Base-by-base conservation (phyloP, 345 rosid genomes). In the Pistacia atlantica region DNA sequence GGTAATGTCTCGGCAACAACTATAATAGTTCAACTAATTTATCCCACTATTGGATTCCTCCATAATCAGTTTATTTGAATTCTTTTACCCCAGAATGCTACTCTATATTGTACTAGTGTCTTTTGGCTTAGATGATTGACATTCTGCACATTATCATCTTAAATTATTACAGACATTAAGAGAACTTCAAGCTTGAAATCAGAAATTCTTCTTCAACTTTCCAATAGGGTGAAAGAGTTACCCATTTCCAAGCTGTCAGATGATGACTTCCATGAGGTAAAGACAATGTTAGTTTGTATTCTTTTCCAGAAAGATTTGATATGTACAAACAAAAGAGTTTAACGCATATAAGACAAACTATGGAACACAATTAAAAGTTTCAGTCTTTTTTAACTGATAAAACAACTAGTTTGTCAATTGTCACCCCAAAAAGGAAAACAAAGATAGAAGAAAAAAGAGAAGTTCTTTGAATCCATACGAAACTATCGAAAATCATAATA, bases 181-280 rank as follows among this genome's bases (percentile, higher is more conserved):
- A 84, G 65, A 68, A 58, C 56, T 56, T 64, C 78, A 73, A 18
- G 70, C 16, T 20, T 22, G 38, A 75, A 65, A 52, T 14, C 58
- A 16, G 87, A 75, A 63, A 54, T 86, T 75, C 79, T 84, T 55
- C 84, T 86, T 67, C 79, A 78, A 80, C 79, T 87, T 57, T 84
- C 78, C 10, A 79, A 77, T 78, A 72, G 74, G 76, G 65, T 73
- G 33, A 70, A 80, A 52, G 89, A 82, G 64, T 62, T 88, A 35
- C 76, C 80, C 25, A 72, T 84, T 62, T 71, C 68, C 73, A 74
- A 83, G 71, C 77, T 90, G 61, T 85, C 86, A 31, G 87, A 90
- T 70, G 80, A 83, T 55, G 84, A 86, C 74, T 81, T 87, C 75
- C 68, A 83, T 42, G 86, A 85, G 90, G 91, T 88, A 82, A 69